Conservation (phyloP, 2,329 filamentous ascomycete species). For the Arachnomyces sp. region DNA sequence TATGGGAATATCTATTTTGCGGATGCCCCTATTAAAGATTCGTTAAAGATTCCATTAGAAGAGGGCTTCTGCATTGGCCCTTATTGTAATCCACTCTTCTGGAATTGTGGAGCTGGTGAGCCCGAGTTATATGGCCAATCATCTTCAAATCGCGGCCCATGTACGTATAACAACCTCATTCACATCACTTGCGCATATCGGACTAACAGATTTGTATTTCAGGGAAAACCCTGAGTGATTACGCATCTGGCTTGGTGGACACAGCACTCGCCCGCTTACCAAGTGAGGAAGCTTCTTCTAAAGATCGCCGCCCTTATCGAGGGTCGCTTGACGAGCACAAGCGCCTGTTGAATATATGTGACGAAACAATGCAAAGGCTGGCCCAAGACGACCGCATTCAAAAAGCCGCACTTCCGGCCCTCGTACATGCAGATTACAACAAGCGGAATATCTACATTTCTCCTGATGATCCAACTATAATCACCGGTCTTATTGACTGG, state of each 20-base stretch:
- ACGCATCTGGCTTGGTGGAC: slow-evolving; percentile 12
- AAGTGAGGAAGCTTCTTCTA: background rate
- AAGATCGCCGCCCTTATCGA: slow-evolving; percentile 9
- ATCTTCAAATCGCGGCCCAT: slow-evolving; percentile 10
- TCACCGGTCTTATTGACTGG: slow-evolving; percentile 29
- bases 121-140: slow-evolving; percentile 6
- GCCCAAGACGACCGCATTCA: slow-evolving; percentile 16
- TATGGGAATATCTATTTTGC: slow-evolving; percentile 32
- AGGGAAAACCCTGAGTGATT: slow-evolving; percentile 11
- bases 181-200: background rate
- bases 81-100: slow-evolving; percentile 19
- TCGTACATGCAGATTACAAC: slow-evolving; percentile 25
- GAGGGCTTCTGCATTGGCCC: slow-evolving; percentile 27
- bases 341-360: slow-evolving; percentile 12
- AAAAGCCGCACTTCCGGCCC: slow-evolving; percentile 12
- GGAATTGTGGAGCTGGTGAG: slow-evolving; percentile 13
- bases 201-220: background rate
- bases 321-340: slow-evolving; percentile 10
- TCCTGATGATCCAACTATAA: slow-evolving; percentile 19
- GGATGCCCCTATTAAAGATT: slow-evolving; percentile 17
- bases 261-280: slow-evolving; percentile 11
- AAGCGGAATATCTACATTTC: slow-evolving; percentile 28
- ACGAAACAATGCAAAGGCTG: slow-evolving; percentile 16
- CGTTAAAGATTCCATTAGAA: slow-evolving; percentile 18
- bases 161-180: slow-evolving; percentile 6